phyloP scores from a whole-genome alignment of 495 filamentous ascomycete genomes.

The Daldinia bambusicola region DNA sequence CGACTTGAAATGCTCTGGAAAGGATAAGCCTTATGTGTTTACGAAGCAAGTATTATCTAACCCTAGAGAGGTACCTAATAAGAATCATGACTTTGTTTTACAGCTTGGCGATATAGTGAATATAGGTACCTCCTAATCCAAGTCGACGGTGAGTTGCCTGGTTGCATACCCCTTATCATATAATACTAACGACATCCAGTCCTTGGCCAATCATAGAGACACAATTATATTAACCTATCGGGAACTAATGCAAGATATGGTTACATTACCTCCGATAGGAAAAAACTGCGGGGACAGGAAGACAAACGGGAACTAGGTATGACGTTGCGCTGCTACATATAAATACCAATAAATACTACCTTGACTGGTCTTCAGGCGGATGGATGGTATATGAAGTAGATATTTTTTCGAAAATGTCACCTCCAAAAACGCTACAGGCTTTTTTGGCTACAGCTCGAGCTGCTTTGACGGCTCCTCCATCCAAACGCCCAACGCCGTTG shows the following conservation, averaged over 20 bases:
- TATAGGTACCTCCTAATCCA: no score
- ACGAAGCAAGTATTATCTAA: background rate
- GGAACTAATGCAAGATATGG: conserved; percentile 8
- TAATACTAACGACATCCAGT: no score
- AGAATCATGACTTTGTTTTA: background rate
- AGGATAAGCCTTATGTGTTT: background rate
- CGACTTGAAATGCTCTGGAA: background rate
- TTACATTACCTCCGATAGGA: background rate
- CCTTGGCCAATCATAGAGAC: no score
- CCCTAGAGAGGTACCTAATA: no score
- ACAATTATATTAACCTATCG: no score
- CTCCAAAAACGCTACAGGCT: conserved; percentile 42
- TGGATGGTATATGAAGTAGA: no score
- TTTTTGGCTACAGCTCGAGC: conserved; percentile 56
- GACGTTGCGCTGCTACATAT: conserved; percentile 19
- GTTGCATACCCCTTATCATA: background rate
- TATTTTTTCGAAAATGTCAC: conserved; percentile 44
- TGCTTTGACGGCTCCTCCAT: conserved; percentile 51
- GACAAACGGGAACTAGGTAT: conserved; percentile 1
- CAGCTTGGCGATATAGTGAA: no score
- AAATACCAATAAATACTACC: conserved; percentile 8
- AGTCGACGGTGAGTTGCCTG: no score
- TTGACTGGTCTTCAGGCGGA: background rate
- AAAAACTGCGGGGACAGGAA: conserved; percentile 7
- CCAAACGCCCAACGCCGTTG: conserved; percentile 54